These are phyloP conservation scores for Rusavskia elegans DNA, from an alignment of 495 filamentous ascomycete genomes.

Conservation along the genomic window DNA sequence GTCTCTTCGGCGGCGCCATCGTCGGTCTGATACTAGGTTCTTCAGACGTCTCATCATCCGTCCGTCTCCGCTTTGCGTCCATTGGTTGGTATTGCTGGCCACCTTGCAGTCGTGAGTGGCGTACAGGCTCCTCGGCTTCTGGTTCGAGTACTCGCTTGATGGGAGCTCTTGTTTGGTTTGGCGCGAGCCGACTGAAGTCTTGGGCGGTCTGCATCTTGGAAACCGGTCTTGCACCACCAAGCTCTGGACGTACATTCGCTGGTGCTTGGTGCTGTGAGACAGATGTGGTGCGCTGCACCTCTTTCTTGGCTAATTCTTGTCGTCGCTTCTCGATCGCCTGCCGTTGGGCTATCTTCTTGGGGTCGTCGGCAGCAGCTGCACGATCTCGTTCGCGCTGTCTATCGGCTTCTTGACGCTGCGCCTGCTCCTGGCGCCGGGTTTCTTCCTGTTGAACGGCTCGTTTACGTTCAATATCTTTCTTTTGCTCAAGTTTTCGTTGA, in stretches of 20 bases:
- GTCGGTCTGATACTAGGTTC: constrained; percentile 32
- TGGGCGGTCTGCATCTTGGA: constrained; percentile 38
- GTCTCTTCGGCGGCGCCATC: constrained; percentile 70
- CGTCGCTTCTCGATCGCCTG: constrained; percentile 51
- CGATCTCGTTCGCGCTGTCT: constrained; percentile 27
- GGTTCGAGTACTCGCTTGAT: constrained; percentile 40
- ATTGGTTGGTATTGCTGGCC: constrained; percentile 28
- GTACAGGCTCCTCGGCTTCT: constrained; percentile 28
- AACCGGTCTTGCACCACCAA: constrained; percentile 32
- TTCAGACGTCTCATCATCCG: constrained; percentile 38
- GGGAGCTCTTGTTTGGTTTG: constrained; percentile 47
- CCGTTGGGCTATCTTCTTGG: constrained; percentile 52
- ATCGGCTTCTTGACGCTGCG: constrained; percentile 27
- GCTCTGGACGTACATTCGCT: constrained; percentile 28
- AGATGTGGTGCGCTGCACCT: constrained; percentile 34
- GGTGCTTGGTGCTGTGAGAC: constrained; percentile 25
- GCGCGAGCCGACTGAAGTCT: constrained; percentile 31
- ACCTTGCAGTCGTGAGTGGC: constrained; percentile 26
- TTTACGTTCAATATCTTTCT: constrained; percentile 62
- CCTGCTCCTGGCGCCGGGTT: constrained; percentile 29
- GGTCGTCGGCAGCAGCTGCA: constrained; percentile 30
- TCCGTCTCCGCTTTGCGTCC: constrained; percentile 41
- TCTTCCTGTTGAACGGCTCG: constrained; percentile 41
- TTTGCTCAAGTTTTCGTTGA: constrained; percentile 64
- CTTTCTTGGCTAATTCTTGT: constrained; percentile 46